Percentiles rank a stretch among this genome's conserved stretches.
Evolutionary conservation across 768 basidiomycete genomes (phyloP).

Genomic region (Collybia mongolica): DNA sequence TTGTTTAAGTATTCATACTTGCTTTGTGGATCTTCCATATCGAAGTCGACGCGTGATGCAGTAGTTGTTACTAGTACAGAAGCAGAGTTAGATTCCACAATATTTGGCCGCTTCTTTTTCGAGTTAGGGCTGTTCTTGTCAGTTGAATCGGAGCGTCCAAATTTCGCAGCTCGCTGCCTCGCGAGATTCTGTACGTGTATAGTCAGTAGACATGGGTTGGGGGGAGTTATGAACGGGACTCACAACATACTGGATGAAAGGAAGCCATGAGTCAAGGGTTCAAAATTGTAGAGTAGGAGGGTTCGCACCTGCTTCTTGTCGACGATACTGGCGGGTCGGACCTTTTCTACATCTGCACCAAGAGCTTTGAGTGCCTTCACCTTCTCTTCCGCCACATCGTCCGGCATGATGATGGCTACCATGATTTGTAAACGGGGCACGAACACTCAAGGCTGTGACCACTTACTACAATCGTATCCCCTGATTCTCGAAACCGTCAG

Average conservation of each 20-base stretch:
- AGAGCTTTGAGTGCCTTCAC: conserved; percentile 78
- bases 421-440: background rate
- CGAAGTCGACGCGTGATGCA: conserved; percentile 38
- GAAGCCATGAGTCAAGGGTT: background rate
- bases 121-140: conserved; percentile 18
- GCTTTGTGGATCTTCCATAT: conserved; percentile 31
- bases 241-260: conserved; percentile 57
- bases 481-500: conserved; percentile 34
- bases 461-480: conserved; percentile 85
- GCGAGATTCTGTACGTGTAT: conserved; percentile 74
- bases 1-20: conserved; percentile 41
- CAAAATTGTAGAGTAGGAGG: background rate
- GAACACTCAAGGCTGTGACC: background rate
- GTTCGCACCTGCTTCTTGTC: conserved; percentile 86
- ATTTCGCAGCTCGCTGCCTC: conserved; percentile 70
- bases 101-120: conserved; percentile 17
- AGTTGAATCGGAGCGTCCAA: conserved; percentile 47
- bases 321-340: conserved; percentile 93
- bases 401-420: conserved; percentile 85
- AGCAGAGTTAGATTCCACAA: conserved; percentile 42
- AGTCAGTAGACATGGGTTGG: background rate
- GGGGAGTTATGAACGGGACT: conserved; percentile 20
- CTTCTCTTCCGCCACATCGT: conserved; percentile 90
- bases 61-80: conserved; percentile 55
- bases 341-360: conserved; percentile 87